phyloP scores from a whole-genome alignment of 257 asterid genomes.

The Jacaranda copaia region DNA sequence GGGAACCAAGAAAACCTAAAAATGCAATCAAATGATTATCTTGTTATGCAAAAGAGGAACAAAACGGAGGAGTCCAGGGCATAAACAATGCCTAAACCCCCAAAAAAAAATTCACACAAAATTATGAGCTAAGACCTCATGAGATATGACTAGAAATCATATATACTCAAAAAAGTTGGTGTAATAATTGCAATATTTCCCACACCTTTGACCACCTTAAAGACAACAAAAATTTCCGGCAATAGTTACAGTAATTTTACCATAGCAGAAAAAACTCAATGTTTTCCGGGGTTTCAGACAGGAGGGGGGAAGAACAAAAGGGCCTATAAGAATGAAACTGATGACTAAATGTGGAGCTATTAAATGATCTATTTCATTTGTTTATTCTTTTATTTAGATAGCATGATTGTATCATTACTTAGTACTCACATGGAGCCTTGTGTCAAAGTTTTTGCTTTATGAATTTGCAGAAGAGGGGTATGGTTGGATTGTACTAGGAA shows the following conservation, averaged over 20 bases:
- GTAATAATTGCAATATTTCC: too few relatives aligned
- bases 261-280: constrained; percentile 28
- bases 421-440: constrained; percentile 45
- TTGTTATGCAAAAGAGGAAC: background rate
- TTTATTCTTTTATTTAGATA: constrained; percentile 23
- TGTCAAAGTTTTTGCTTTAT: constrained; percentile 41
- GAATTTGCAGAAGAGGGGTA: constrained; percentile 33
- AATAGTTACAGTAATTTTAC: constrained; percentile 52
- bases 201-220: too few relatives aligned
- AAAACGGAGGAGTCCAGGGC: background rate
- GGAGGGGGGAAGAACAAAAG: background rate
- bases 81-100: background rate
- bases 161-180: too few relatives aligned
- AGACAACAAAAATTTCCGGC: background rate
- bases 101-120: too few relatives aligned
- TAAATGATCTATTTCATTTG: background rate
- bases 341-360: too few relatives aligned
- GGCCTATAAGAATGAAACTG: constrained; percentile 2
- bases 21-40: background rate
- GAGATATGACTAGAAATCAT: too few relatives aligned
- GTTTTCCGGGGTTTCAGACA: background rate
- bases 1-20: background rate
- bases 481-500: constrained; percentile 37
- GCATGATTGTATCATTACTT: constrained; percentile 26
- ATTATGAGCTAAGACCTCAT: too few relatives aligned